A percentile compares a stretch with the other conserved stretches of the same genome.
Evolutionary conservation across 1,139 yeast genomes (phyloP).

Genomic region (Debaryomycetaceae sp.): DNA sequence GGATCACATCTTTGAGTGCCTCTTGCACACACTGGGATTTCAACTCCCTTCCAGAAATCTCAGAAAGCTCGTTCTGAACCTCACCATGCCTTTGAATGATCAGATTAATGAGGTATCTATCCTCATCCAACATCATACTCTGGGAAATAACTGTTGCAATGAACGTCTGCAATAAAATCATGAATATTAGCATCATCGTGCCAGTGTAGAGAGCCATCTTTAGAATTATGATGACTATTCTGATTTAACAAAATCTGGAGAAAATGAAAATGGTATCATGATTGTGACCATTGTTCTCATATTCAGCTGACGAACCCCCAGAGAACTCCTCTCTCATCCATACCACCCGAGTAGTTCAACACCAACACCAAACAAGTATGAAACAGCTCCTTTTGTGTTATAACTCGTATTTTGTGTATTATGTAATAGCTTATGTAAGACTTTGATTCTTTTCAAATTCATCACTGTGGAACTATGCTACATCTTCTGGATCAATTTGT

Average conservation of each 20-base stretch:
- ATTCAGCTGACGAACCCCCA: no score
- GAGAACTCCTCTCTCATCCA: no score
- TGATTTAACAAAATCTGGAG: no score
- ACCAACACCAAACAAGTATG: not conserved
- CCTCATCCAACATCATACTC: not conserved
- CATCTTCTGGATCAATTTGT: no score
- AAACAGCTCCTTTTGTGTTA: not conserved
- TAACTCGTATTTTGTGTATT: not conserved
- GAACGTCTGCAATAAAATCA: not conserved
- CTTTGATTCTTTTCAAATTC: not conserved
- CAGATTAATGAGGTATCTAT: not conserved
- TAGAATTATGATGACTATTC: no score
- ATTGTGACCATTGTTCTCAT: no score
- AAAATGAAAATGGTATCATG: no score
- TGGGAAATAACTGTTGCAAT: not conserved
- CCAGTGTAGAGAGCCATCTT: no score
- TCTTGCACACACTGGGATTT: conserved; percentile 19
- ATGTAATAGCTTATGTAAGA: not conserved
- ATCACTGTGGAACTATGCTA: no score
- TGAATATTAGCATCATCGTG: not conserved
- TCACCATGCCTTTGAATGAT: not conserved
- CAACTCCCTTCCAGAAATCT: conserved; percentile 1
- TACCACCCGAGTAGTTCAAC: not conserved
- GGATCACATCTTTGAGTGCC: conserved; percentile 25
- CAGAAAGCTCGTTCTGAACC: conserved; percentile 3